Conservation (phyloP, 129 eudicot species). For the Lactuca saligna region DNA sequence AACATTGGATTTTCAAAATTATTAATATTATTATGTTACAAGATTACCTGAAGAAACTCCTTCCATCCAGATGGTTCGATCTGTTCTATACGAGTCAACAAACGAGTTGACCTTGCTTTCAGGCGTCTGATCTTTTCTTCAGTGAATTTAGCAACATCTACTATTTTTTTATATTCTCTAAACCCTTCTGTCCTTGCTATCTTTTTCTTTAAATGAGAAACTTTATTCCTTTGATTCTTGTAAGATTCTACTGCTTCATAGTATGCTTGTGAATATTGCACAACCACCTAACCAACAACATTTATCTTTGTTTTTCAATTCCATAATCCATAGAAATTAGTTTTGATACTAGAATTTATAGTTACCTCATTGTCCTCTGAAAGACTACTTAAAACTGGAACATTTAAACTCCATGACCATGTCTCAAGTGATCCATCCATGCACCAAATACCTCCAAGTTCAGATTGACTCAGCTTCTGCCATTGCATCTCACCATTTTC, state of each 20-base stretch:
- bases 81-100: conserved; percentile 74
- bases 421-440: conserved; percentile 92
- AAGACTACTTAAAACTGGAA: conserved; percentile 87
- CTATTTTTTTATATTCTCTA: conserved; percentile 85
- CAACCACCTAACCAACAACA: conserved; percentile 26
- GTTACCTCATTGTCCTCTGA: conserved; percentile 86
- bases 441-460: conserved; percentile 88
- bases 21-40: conserved; percentile 1
- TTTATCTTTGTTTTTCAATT: no score
- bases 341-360: no score
- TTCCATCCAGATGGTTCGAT: conserved; percentile 99
- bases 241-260: conserved; percentile 71
- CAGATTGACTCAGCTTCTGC: conserved; percentile 79
- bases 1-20: not conserved
- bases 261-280: conserved; percentile 63
- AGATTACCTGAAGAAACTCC: conserved; percentile 86
- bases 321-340: no score
- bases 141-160: conserved; percentile 70
- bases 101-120: conserved; percentile 75
- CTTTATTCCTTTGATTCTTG: conserved; percentile 91
- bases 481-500: conserved; percentile 82
- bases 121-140: conserved; percentile 84
- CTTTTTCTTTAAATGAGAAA: conserved; percentile 78
- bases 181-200: conserved; percentile 91
- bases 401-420: conserved; percentile 99